Conservation (phyloP, 2,329 filamentous ascomycete genomes). For the Fusarium phyllophilum region DNA sequence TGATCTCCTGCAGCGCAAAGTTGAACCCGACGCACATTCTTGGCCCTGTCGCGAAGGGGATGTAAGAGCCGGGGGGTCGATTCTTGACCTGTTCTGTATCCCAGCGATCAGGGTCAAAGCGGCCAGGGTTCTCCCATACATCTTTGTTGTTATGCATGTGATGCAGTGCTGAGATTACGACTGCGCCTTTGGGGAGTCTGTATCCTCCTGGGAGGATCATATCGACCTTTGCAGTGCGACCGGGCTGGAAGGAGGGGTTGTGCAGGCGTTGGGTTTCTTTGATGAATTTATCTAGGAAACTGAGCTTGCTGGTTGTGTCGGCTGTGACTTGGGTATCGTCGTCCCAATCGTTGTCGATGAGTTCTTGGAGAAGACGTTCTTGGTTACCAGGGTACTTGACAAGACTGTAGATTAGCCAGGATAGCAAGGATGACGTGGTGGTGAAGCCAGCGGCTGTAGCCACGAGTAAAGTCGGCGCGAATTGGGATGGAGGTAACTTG, state of each 20-base stretch:
- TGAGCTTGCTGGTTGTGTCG: conserved; percentile 58
- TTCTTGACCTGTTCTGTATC: conserved; percentile 63
- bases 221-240: conserved; percentile 65
- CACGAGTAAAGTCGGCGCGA: conserved; percentile 55
- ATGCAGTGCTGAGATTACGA: conserved; percentile 64
- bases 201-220: conserved; percentile 69
- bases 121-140: conserved; percentile 66
- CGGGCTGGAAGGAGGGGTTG: conserved; percentile 70
- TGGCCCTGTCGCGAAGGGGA: conserved; percentile 67
- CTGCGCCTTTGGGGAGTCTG: conserved; percentile 59
- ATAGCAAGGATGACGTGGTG: conserved; percentile 66
- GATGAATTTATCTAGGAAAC: conserved; percentile 66
- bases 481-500: conserved; percentile 54
- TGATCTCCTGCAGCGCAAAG: conserved; percentile 69
- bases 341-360: conserved; percentile 60
- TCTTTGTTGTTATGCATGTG: conserved; percentile 63
- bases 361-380: conserved; percentile 66
- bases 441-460: conserved; percentile 68
- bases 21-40: conserved; percentile 72
- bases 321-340: conserved; percentile 57
- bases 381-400: conserved; percentile 65
- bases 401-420: conserved; percentile 66
- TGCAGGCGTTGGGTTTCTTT: conserved; percentile 70
- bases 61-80: conserved; percentile 61
- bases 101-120: conserved; percentile 70